Percentiles rank a stretch among this genome's conserved stretches.
Evolutionary conservation across 495 filamentous ascomycete genomes (phyloP).

Genomic region (Xylaria scruposa): DNA sequence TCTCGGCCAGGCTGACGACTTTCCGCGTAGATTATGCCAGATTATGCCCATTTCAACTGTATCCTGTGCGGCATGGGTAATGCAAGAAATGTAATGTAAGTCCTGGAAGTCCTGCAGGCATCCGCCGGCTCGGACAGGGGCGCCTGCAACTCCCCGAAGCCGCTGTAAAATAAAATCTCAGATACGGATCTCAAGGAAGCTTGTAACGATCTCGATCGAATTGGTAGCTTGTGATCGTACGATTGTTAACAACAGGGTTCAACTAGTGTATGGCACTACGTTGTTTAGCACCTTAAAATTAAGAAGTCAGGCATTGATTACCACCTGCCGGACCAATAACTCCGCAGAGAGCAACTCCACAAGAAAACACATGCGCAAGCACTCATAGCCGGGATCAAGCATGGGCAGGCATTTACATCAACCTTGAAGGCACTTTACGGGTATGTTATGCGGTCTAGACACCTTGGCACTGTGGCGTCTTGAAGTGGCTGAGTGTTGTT

Average conservation of each 20-base stretch:
- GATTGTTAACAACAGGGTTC: not conserved
- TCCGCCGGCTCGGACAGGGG: not conserved
- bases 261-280: not conserved
- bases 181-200: not conserved
- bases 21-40: too few species aligned
- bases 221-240: not conserved
- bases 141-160: not conserved
- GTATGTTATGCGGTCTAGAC: too few species aligned
- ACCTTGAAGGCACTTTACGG: too few species aligned
- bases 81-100: not conserved
- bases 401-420: too few species aligned
- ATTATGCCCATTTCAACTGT: too few species aligned
- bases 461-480: too few species aligned
- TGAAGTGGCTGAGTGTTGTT: too few species aligned
- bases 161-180: not conserved
- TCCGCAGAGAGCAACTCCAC: not conserved
- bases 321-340: constrained; percentile 17
- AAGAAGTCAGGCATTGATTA: not conserved
- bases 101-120: not conserved
- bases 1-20: not conserved
- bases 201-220: constrained; percentile 11
- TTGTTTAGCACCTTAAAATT: not conserved
- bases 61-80: too few species aligned
- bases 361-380: not conserved
- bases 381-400: not conserved